phyloP scores from a whole-genome alignment of 2,329 filamentous ascomycete species.

The Neonectria punicea region DNA sequence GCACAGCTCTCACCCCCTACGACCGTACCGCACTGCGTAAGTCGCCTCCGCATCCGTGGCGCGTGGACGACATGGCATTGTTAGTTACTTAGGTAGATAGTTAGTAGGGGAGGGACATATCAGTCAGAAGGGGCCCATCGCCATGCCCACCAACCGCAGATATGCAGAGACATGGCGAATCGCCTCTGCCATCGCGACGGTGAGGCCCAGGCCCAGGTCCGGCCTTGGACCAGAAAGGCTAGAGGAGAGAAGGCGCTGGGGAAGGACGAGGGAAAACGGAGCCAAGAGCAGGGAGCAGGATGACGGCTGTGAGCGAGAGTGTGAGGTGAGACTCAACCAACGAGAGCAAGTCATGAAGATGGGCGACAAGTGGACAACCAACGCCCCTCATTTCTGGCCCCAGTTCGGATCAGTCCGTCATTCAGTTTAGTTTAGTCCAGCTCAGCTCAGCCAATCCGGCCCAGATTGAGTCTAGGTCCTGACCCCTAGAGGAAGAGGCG shows the following conservation, averaged over 20 bases:
- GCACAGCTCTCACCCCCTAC: constrained; percentile 8
- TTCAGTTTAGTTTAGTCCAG: not conserved
- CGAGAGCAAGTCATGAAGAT: not conserved
- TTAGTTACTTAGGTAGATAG: too few species aligned
- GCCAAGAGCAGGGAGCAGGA: not conserved
- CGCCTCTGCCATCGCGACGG: constrained; percentile 26
- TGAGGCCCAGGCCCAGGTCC: constrained; percentile 31
- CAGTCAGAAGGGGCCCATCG: not conserved
- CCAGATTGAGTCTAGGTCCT: not conserved
- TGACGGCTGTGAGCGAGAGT: not conserved
- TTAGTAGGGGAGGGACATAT: not conserved
- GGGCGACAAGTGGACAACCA: not conserved
- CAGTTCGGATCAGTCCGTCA: not conserved
- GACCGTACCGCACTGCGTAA: too few species aligned
- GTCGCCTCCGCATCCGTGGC: not conserved
- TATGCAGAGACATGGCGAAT: constrained; percentile 26
- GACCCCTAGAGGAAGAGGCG: not conserved
- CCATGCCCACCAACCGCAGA: constrained; percentile 26
- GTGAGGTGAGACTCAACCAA: not conserved
- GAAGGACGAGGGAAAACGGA: constrained; percentile 14
- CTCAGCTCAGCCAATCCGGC: not conserved
- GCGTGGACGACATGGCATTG: not conserved
- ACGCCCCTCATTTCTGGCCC: not conserved
- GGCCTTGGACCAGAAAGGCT: constrained; percentile 14
- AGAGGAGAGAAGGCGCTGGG: constrained; percentile 10